A percentile compares a stretch with the other conserved stretches of the same genome.
Conservation (phyloP, 257 asterid genomes). For the Solanum pinnatisectum region DNA sequence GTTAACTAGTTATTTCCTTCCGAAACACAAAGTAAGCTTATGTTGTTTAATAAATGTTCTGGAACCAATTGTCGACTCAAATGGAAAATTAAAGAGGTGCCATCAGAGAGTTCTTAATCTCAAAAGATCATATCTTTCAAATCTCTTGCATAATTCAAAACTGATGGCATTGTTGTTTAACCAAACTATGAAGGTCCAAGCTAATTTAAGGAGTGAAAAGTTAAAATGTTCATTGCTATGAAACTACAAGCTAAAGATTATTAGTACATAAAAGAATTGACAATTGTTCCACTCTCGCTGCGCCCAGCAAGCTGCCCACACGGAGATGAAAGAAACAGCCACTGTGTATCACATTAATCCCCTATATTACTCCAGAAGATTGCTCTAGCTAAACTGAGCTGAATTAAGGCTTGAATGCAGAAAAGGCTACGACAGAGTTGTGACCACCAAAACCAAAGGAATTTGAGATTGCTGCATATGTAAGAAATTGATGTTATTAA, state of each 20-base stretch:
- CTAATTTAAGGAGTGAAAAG: neutral
- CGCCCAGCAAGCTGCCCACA: slow-evolving; percentile 1
- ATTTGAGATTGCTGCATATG: slow-evolving; percentile 64
- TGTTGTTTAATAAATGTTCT: neutral
- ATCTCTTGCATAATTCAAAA: neutral
- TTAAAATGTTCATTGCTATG: neutral
- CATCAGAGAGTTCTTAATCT: neutral
- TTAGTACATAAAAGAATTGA: slow-evolving; percentile 5
- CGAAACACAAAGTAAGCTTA: neutral
- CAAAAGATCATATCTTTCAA: neutral
- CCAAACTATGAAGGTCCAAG: slow-evolving; percentile 6
- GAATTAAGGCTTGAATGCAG: slow-evolving; percentile 69
- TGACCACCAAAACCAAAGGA: slow-evolving; percentile 86
- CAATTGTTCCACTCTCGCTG: neutral
- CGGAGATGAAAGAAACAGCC: neutral
- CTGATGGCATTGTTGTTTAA: neutral
- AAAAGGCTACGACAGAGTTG: slow-evolving; percentile 65
- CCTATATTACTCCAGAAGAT: neutral
- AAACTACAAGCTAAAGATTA: slow-evolving; percentile 6
- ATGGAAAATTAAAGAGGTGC: neutral
- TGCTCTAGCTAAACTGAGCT: slow-evolving; percentile 2
- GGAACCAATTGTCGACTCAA: neutral
- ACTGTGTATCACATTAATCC: neutral
- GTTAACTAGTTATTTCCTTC: neutral
- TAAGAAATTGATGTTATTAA: neutral